Evolutionary conservation across 1,284 basidiomycete genomes (phyloP).

Genomic region (Exobasidium cylindrosporum): DNA sequence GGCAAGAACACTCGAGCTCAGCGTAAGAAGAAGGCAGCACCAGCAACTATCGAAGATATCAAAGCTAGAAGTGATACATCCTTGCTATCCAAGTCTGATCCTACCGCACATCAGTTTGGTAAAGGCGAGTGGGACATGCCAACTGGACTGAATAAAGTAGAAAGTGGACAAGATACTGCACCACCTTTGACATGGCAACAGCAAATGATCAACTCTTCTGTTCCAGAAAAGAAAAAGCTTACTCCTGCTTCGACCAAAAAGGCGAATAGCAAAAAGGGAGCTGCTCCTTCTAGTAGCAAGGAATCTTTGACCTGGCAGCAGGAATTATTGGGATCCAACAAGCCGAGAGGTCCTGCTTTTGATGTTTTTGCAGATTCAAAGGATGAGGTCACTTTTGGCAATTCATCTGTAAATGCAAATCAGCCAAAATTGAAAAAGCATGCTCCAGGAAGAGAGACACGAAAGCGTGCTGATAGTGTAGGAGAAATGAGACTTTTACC

Average conservation of each 20-base stretch:
- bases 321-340: slow-evolving; percentile 32
- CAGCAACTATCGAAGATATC: background rate
- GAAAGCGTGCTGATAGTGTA: slow-evolving; percentile 25
- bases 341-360: slow-evolving; percentile 32
- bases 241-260: background rate
- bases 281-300: slow-evolving; percentile 22
- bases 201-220: slow-evolving; percentile 28
- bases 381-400: slow-evolving; percentile 39
- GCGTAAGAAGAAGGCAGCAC: background rate
- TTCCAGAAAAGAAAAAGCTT: slow-evolving; percentile 21
- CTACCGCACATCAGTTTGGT: background rate
- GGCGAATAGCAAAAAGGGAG: slow-evolving; percentile 15
- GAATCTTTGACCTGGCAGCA: slow-evolving; percentile 39
- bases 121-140: slow-evolving; percentile 2
- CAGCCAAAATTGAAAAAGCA: background rate
- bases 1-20: background rate
- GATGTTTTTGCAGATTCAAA: slow-evolving; percentile 44
- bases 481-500: background rate
- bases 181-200: slow-evolving; percentile 40
- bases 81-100: background rate
- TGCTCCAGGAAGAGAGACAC: background rate
- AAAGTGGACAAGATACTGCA: slow-evolving; percentile 10
- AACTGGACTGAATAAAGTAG: background rate
- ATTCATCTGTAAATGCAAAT: background rate
- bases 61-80: background rate